A percentile compares a stretch with the other conserved stretches of the same genome.
These are phyloP conservation scores for Phoenix roebelenii DNA, from an alignment of 176 grass and related monocot species.

Conservation along the genomic window DNA sequence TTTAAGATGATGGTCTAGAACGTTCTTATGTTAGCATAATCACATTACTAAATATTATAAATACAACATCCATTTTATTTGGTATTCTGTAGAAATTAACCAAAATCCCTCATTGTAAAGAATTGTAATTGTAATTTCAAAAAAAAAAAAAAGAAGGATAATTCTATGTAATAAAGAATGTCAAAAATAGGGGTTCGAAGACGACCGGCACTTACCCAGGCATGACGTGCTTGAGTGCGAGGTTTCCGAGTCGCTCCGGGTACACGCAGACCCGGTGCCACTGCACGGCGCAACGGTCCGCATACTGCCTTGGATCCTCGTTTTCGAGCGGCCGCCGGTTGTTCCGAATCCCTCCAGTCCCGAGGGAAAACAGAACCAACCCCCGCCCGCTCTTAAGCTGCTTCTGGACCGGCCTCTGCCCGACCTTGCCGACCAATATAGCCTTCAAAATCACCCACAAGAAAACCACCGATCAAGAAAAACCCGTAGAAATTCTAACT, in stretches of 20 bases:
- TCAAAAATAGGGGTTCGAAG: not conserved
- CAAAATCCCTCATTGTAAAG: no score
- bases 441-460: conserved; percentile 29
- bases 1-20: no score
- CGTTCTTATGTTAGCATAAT: no score
- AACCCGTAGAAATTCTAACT: not conserved
- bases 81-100: no score
- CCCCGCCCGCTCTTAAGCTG: conserved; percentile 41
- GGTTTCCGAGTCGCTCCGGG: conserved; percentile 27
- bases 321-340: conserved; percentile 70
- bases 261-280: conserved; percentile 93
- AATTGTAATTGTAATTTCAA: no score
- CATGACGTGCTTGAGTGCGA: conserved; percentile 60
- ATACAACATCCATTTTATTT: no score
- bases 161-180: no score
- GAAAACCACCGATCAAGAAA: not conserved
- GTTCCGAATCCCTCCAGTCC: conserved; percentile 87
- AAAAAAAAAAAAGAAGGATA: no score
- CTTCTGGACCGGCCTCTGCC: conserved; percentile 65
- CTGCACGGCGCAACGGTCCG: conserved; percentile 68
- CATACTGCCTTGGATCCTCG: conserved; percentile 72
- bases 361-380: conserved; percentile 71
- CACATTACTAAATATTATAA: no score
- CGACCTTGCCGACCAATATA: conserved; percentile 76
- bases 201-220: conserved; percentile 43